Evolutionary conservation across 1,284 basidiomycete species (phyloP).

Genomic region (Entoloma clypeatum): DNA sequence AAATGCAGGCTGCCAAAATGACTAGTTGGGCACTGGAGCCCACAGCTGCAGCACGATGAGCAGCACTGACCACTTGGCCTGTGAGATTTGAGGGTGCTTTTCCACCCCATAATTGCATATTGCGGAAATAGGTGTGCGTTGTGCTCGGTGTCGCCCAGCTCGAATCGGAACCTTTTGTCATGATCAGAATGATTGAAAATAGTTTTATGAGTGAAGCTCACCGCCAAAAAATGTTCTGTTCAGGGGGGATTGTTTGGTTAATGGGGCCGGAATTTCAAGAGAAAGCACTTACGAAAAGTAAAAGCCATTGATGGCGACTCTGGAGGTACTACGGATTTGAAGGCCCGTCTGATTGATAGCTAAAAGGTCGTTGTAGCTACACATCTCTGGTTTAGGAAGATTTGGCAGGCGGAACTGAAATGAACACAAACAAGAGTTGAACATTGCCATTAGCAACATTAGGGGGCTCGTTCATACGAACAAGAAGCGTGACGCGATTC

Average conservation of each 20-base stretch:
- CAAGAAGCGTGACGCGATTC: slow-evolving; percentile 53
- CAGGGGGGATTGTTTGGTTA: slow-evolving; percentile 7
- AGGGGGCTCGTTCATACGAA: slow-evolving; percentile 55
- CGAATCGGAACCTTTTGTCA: slow-evolving; percentile 46
- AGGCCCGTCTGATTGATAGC: slow-evolving; percentile 49
- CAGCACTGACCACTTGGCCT: slow-evolving; percentile 32
- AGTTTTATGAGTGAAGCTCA: slow-evolving; percentile 19
- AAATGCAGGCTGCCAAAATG: neutral
- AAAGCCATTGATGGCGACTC: slow-evolving; percentile 53
- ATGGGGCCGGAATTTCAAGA: neutral
- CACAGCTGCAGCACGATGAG: slow-evolving; percentile 8
- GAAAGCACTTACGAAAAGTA: slow-evolving; percentile 56
- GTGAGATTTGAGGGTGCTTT: slow-evolving; percentile 43
- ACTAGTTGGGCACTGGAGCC: slow-evolving; percentile 1
- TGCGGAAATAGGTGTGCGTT: slow-evolving; percentile 68
- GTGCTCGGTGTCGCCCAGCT: slow-evolving; percentile 62
- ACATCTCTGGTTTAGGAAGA: slow-evolving; percentile 5
- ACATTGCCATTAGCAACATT: slow-evolving; percentile 55
- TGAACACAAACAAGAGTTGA: slow-evolving; percentile 45
- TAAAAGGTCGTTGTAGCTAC: slow-evolving; percentile 53
- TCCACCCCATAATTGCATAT: slow-evolving; percentile 55
- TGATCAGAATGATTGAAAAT: slow-evolving; percentile 2
- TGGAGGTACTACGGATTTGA: slow-evolving; percentile 45
- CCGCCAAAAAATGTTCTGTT: slow-evolving; percentile 72
- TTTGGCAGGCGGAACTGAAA: neutral